phyloP scores from a whole-genome alignment of 441 rosid genomes.

The Dalechampia spathulata region DNA sequence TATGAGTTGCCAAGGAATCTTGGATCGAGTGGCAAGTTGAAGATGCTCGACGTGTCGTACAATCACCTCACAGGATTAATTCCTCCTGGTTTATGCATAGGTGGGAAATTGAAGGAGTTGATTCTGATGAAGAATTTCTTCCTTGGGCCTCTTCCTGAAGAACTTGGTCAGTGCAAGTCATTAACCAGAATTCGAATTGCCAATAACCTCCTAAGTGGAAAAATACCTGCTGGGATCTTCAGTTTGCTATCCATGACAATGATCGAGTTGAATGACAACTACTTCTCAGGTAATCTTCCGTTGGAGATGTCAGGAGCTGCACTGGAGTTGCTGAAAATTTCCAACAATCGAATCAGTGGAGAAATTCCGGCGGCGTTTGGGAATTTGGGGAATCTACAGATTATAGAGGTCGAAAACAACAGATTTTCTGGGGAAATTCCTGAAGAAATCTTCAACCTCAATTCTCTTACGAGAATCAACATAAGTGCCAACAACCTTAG shows the following conservation, averaged over 20 bases:
- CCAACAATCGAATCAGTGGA: conserved; percentile 59
- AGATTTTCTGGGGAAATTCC: conserved; percentile 53
- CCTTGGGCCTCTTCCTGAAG: conserved; percentile 59
- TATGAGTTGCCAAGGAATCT: conserved; percentile 51
- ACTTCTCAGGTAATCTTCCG: conserved; percentile 72
- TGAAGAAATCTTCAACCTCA: conserved; percentile 35
- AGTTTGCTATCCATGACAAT: conserved; percentile 36
- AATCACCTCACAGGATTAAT: conserved; percentile 72
- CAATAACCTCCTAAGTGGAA: conserved; percentile 52
- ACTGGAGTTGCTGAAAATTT: conserved; percentile 33
- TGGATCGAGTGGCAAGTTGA: conserved; percentile 57
- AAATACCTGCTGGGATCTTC: conserved; percentile 69
- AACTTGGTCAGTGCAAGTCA: conserved; percentile 61
- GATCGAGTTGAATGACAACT: conserved; percentile 52
- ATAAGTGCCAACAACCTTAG: conserved; percentile 43
- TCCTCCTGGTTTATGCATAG: conserved; percentile 61
- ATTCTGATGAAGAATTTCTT: conserved; percentile 63
- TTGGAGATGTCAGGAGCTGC: conserved; percentile 39
- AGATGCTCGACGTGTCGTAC: conserved; percentile 45
- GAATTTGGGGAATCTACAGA: conserved; percentile 35
- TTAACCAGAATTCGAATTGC: conserved; percentile 42
- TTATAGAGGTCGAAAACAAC: conserved; percentile 41
- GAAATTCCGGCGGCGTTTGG: conserved; percentile 57
- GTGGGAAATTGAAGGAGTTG: conserved; percentile 39
- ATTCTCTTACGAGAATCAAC: conserved; percentile 38